These are phyloP conservation scores for Setomelanomma holmii DNA, from an alignment of 2,329 filamentous ascomycete species.

Conservation along the genomic window DNA sequence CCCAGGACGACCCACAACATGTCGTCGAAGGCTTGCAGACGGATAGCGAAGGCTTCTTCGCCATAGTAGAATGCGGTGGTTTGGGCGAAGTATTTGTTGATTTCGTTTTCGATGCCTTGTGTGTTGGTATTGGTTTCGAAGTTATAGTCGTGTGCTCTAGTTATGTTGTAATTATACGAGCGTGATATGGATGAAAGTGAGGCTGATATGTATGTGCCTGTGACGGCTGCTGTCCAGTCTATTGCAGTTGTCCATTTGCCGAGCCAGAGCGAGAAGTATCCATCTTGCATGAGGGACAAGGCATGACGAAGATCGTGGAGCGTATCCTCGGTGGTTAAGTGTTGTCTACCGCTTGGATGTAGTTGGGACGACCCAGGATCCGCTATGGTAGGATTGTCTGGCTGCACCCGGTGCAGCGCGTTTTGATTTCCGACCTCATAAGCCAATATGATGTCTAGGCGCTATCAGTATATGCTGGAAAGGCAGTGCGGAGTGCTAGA, in stretches of 20 bases:
- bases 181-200: conserved; percentile 74
- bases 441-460: conserved; percentile 1
- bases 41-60: conserved; percentile 77
- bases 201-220: conserved; percentile 79
- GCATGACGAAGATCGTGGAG: conserved; percentile 58
- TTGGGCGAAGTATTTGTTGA: conserved; percentile 83
- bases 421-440: conserved; percentile 24
- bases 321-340: conserved; percentile 13
- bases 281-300: conserved; percentile 76
- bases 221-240: conserved; percentile 91
- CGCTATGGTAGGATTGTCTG: neutral
- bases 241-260: conserved; percentile 86
- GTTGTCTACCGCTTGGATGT: neutral
- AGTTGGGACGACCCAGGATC: neutral
- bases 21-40: conserved; percentile 86
- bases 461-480: neutral
- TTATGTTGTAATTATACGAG: conserved; percentile 58
- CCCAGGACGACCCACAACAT: conserved; percentile 94
- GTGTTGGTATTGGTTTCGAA: conserved; percentile 49
- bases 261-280: conserved; percentile 78
- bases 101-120: conserved; percentile 69
- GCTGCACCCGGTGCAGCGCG: conserved; percentile 3
- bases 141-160: conserved; percentile 45
- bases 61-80: conserved; percentile 82
- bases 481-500: neutral